Evolutionary conservation across 73 alveolate species (phyloP), one percentile per base, ranked within the genome.

Genomic region (Blepharisma japonicum): DNA sequence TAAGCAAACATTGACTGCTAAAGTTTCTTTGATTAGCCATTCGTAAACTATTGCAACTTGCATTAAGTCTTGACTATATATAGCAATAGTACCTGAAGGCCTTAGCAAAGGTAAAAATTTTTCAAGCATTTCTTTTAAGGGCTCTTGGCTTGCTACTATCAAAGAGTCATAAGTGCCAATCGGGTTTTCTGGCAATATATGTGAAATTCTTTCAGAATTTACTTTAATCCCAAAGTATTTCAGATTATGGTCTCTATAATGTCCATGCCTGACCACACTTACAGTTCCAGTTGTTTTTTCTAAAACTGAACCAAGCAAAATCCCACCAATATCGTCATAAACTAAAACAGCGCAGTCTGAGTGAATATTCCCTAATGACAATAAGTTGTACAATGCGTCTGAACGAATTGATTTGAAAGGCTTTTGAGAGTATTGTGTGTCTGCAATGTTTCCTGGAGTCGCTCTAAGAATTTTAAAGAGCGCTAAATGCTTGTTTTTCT

Each of bases 11-110:
- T 87, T 90, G 11, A 88, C 86, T n/a, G 88, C 85, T 48, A 79
- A 77, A 77, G 80, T 85, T 23, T 87, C 82, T 23, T 23, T 42
- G 49, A 86, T 14, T 2, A 88, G 82, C 83, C 87, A 71, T 55
- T 90, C 98, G 27, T 46, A 47, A 20, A 93, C 86, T 71, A 86
- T 88, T 6, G 89, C 90, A 51, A 90, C 81, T 11, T 86, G 78
- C 71, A 87, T 89, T 53, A 90, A 71, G 74, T 82, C 90, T 67
- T 86, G 83, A 38, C 87, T 55, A 68, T 85, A 93, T 21, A 85
- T 72, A 6, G 86, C 84, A 49, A 88, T 71, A 77, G 83, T 84
- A 9, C 96, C 90, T 23, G 94, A 86, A 21, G 81, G 84, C 55
- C 68, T 86, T 55, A 90, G 77, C 72, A 81, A 84, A 48, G 88